Evolutionary conservation across 78 protist genomes (phyloP).

Genomic region (Cavenderia fasciculata): DNA sequence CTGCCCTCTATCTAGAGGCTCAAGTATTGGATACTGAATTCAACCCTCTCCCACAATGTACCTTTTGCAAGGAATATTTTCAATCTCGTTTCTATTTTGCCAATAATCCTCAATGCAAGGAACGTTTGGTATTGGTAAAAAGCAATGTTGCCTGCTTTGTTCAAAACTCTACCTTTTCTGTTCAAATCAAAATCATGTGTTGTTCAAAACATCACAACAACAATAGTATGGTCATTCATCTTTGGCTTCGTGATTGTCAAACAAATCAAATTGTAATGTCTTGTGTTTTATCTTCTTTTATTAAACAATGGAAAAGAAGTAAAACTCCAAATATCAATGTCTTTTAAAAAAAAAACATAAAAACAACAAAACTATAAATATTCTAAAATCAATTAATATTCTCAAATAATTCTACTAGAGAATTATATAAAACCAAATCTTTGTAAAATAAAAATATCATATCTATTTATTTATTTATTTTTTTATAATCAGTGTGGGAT

Average conservation of each 20-base stretch:
- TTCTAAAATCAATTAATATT: too few species aligned
- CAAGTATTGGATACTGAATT: constrained; percentile 58
- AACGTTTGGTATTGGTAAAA: constrained; percentile 33
- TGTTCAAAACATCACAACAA: constrained; percentile 74
- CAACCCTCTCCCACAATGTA: constrained; percentile 62
- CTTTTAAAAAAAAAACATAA: too few species aligned
- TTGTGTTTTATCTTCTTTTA: constrained; percentile 35
- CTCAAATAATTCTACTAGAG: too few species aligned
- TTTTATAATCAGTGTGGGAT: too few species aligned
- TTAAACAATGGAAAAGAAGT: constrained; percentile 77
- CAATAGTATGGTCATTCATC: constrained; percentile 43
- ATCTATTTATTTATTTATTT: too few species aligned
- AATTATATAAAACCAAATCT: too few species aligned
- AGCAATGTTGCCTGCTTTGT: constrained; percentile 45
- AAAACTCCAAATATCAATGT: constrained; percentile 52
- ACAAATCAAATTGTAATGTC: constrained; percentile 47
- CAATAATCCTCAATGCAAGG: constrained; percentile 60
- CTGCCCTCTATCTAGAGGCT: constrained; percentile 39
- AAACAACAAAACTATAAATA: too few species aligned
- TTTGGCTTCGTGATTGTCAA: constrained; percentile 54
- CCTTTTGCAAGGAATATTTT: constrained; percentile 53
- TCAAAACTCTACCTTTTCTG: constrained; percentile 8
- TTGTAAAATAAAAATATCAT: too few species aligned
- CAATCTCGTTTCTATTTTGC: constrained; percentile 72
- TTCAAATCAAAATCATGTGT: constrained; percentile 68